Evolutionary conservation across 768 basidiomycete species (phyloP).

Genomic region (Xerocomellus dryophilus): DNA sequence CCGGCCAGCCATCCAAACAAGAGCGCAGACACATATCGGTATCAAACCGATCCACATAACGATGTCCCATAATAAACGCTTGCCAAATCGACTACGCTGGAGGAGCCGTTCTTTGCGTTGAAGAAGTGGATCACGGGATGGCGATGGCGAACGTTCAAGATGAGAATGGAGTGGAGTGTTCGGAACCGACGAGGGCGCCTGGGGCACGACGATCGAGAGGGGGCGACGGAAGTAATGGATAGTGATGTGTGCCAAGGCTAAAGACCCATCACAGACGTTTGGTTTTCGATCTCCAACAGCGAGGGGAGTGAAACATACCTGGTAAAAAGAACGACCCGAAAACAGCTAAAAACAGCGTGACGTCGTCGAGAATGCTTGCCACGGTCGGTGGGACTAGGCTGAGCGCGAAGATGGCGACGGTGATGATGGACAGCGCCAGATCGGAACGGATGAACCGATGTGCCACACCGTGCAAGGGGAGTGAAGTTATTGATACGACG

Average conservation of each 20-base stretch:
- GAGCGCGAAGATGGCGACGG: slow-evolving; percentile 41
- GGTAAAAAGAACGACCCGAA: slow-evolving; percentile 61
- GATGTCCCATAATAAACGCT: slow-evolving; percentile 80
- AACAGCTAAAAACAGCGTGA: slow-evolving; percentile 50
- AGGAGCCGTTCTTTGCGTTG: slow-evolving; percentile 83
- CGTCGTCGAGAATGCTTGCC: slow-evolving; percentile 44
- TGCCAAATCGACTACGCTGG: slow-evolving; percentile 68
- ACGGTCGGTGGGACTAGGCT: slow-evolving; percentile 43
- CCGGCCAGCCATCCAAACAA: slow-evolving; percentile 57
- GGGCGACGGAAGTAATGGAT: slow-evolving; percentile 85
- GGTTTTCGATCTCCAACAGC: neutral
- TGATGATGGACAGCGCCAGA: slow-evolving; percentile 44
- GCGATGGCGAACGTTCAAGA: slow-evolving; percentile 21
- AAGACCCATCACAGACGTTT: neutral
- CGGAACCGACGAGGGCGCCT: slow-evolving; percentile 30
- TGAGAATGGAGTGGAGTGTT: slow-evolving; percentile 19
- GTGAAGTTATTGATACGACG: slow-evolving; percentile 52
- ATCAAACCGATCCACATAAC: slow-evolving; percentile 73
- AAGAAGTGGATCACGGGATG: slow-evolving; percentile 64
- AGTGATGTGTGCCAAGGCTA: slow-evolving; percentile 73
- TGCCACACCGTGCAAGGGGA: slow-evolving; percentile 45
- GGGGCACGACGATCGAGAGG: slow-evolving; percentile 77
- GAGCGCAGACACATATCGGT: slow-evolving; percentile 53
- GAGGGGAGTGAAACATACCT: slow-evolving; percentile 35
- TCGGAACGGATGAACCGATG: slow-evolving; percentile 42